Base-by-base conservation (phyloP, 75 land plant genomes). In the Pinus tabuliformis region DNA sequence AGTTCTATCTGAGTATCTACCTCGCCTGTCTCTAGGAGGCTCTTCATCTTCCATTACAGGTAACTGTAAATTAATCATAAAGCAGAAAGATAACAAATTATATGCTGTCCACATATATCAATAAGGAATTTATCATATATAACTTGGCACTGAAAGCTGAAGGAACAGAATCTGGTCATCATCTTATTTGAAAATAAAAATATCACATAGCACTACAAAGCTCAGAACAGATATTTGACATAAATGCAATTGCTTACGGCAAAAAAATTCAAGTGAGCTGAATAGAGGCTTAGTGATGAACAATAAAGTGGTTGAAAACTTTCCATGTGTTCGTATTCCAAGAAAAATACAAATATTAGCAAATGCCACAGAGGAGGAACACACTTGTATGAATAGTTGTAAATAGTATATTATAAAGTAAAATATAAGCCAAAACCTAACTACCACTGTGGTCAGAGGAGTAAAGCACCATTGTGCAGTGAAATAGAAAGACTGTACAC, bases 41-140 rank as follows among this genome's bases (percentile, higher is more conserved):
- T 83, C 58, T 17, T 59, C 86, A 83, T 89, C 93, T 84, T 88
- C 89, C 77, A 91, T 60, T 17, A 80, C 71, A 77, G 93, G 93
- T 76, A 91, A 56, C 93, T 91, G 82, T 62, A 75, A 28, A 77
- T 65, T 13, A 65, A 75, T 37, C 75, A 66, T 58, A 33, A 54
- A 39, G 26, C 74, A 33, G 20, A 66, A 37, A 37, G 17, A 39
- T 1, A 45, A 45, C 49, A 66, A 20, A 39, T 66, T 66, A 39
- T 66, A 37, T 37, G 45, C 1, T 39, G 22, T 39, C 21, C 33
- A 39, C 49, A 6, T 33, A 66, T 37, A 18, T 36, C 42, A 66
- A 39, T 45, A 45, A 66, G 39, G 20, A 11, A 20, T 36, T 12
- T 18, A 8, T 66, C 71, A 39, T 37, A 39, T 39, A 66, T 17